Evolutionary conservation across 2,329 filamentous ascomycete genomes (phyloP), one percentile per base, ranked within the genome.

Genomic region (Elsinoe necatrix): DNA sequence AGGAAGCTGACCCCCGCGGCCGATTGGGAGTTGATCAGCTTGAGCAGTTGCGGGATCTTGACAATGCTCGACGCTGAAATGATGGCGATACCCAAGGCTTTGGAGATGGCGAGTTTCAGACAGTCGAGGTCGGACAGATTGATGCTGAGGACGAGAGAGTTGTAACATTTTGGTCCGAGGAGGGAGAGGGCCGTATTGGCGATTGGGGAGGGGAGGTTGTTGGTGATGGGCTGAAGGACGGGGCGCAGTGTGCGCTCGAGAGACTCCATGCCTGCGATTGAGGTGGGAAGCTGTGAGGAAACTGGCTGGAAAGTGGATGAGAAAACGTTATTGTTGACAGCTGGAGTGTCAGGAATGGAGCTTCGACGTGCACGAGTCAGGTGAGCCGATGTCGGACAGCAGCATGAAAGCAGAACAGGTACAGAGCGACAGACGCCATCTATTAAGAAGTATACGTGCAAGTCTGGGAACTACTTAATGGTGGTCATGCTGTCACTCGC

Each of bases 41-140:
- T 98, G 71, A 96, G 72, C 69, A 98, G 92, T 77, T 98, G 93
- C 0, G 93, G 93, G 23, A 98, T 84, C 76, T 98, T 98, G 77
- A 98, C 91, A 65, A 97, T 83, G 56, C 88, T 85, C 25, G 87
- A 91, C 55, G 90, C 89, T 63, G 81, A 86, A 68, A 98, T 90
- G 73, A 98, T 98, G 70, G 85, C 93, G 64, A 97, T 85, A 57
- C 93, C 92, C 14, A 98, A 84, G 2, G 80, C 89, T 76, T 98
- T 98, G 67, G 88, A 95, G 68, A 97, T 81, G 64, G 84, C 91
- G 54, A 96, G 83, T 69, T 93, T 93, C 65, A 95, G 75, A 77
- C 93, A 98, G 58, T 81, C 83, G 4, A 81, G 80, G 67, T 89
- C 82, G 61, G 83, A 80, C 65, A 86, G 77, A 74, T 95, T 86